Evolutionary conservation across 441 rosid species (phyloP).

Genomic region (Syzygium syzygioides): DNA sequence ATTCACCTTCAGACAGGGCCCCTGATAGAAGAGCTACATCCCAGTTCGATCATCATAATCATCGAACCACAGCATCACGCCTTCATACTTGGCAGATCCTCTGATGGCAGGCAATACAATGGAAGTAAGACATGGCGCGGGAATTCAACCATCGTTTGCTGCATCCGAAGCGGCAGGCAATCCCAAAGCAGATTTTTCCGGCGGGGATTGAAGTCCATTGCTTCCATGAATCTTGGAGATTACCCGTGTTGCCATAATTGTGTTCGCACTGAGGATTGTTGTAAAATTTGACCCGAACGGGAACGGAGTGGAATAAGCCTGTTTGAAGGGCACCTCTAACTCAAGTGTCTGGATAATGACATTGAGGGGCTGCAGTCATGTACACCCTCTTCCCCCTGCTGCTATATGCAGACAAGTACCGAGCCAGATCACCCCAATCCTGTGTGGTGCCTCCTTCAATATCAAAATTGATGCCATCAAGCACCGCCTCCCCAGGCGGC

Average conservation of each 20-base stretch:
- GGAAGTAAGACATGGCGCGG: neutral
- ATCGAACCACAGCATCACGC: neutral
- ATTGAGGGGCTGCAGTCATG: neutral
- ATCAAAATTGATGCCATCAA: accelerated
- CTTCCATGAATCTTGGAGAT: neutral
- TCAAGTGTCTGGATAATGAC: neutral
- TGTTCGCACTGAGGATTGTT: neutral
- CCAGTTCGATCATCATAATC: neutral
- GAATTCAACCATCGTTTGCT: neutral
- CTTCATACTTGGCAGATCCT: neutral
- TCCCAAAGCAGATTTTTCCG: accelerated
- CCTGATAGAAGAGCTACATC: neutral
- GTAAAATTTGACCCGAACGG: neutral
- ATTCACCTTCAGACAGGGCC: neutral
- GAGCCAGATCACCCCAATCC: neutral
- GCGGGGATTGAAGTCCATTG: neutral
- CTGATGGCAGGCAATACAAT: neutral
- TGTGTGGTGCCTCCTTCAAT: neutral
- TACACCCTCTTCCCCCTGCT: neutral
- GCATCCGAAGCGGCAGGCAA: neutral
- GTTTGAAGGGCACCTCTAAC: neutral
- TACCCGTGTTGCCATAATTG: neutral
- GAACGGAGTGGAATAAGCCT: neutral
- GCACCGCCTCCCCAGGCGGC: accelerated
- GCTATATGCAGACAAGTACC: neutral